Evolutionary conservation across 2,329 filamentous ascomycete genomes (phyloP), one percentile per base, ranked within the genome.

Genomic region (Seiridium unicorne): DNA sequence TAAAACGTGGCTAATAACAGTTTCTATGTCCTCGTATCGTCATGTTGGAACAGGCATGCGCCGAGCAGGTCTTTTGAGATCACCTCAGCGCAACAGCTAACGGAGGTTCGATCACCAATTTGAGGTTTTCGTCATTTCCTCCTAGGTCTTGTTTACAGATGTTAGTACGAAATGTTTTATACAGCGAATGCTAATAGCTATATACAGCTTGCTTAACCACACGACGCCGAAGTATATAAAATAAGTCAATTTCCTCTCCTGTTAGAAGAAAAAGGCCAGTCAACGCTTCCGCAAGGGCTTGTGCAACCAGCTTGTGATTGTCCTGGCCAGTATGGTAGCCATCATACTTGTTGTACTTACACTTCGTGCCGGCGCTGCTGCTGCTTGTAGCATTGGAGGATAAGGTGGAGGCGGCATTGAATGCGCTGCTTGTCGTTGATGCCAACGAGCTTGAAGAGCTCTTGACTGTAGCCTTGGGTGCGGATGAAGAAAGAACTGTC

Each of bases 391-490:
- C 46, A 10, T 48, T 3, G 8, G 46, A 3, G 18, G 3, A 2
- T 7, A 48, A 8, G 18, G 46, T 48, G n/a, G 46, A 48, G 7
- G 46, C 2, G n/a, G 46, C 46, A 48, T 7, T n/a, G 8, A 3
- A 48, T 48, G 31, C 31, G n/a, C 46, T 48, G 46, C 46, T 48
- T 32, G 42, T 60, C 63, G 80, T 87, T 38, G 51, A 60, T 4
- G 60, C 55, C 44, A 10, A 13, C 35, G 32, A 44, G n/a, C 35
- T 32, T 31, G 31, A 26, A 31, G 31, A 40, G 18, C 18, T 26
- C 18, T 26, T 26, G 18, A 26, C 18, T 26, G 18, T 26, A 26
- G 3, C 54, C 10, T 36, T 44, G 18, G 46, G 10, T 2, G 32
- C 13, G 35, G 7, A 4, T 56, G 46, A 32, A n/a, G 26, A 6